Evolutionary conservation across 169 alveolate species (phyloP).

Genomic region (Plasmodium relictum): DNA sequence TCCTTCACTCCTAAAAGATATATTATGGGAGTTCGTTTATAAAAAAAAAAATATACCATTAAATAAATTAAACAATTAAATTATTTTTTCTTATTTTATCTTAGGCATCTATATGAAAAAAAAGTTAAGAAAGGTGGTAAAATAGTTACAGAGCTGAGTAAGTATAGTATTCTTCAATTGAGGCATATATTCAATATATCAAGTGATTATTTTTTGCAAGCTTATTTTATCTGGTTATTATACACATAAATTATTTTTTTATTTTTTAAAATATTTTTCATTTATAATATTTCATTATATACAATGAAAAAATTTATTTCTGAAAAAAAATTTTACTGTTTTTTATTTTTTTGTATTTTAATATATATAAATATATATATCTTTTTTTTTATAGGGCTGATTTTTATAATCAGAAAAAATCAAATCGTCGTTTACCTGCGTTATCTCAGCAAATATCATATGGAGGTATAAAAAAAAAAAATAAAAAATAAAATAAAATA

Average conservation of each 20-base stretch:
- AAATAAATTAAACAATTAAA: constrained; percentile 5
- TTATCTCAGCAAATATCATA: constrained; percentile 72
- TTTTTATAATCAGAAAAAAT: constrained; percentile 72
- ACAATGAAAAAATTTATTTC: constrained; percentile 4
- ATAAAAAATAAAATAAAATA: constrained; percentile 9
- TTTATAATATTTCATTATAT: background rate
- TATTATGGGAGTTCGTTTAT: constrained; percentile 71
- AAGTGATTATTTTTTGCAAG: constrained; percentile 69
- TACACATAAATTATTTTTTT: background rate
- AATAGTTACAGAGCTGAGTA: constrained; percentile 67
- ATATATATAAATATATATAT: constrained; percentile 9
- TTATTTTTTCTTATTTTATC: background rate
- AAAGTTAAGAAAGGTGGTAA: constrained; percentile 55
- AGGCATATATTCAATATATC: constrained; percentile 72
- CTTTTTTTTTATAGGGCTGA: constrained; percentile 55
- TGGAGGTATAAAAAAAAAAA: constrained; percentile 58
- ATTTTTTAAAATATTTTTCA: background rate
- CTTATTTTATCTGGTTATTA: constrained; percentile 63
- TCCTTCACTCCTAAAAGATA: constrained; percentile 53
- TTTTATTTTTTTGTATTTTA: background rate
- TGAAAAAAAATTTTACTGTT: background rate
- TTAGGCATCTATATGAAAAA: constrained; percentile 63
- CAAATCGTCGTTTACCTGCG: constrained; percentile 75
- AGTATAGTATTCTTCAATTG: constrained; percentile 72
- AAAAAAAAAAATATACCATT: background rate